Evolutionary conservation across 2,329 filamentous ascomycete genomes (phyloP), one percentile per base, ranked within the genome.

Genomic region (Chaetomiaceae sp.): DNA sequence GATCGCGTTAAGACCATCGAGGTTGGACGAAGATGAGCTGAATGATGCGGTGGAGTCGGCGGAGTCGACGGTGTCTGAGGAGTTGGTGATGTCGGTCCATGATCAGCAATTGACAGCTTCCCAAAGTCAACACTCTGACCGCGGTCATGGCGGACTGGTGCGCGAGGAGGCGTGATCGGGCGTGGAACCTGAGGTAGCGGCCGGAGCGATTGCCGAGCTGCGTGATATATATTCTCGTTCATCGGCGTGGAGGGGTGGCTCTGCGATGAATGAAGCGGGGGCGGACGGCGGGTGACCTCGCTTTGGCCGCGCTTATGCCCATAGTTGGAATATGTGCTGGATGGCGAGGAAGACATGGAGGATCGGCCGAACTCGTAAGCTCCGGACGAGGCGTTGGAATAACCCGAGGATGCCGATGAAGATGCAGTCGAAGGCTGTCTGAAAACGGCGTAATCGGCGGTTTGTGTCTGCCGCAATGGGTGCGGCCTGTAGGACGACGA

Each of bases 271-370:
- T 65, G 76, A 68, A 69, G 75, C 66, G 54, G 71, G 71, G 60
- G 78, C 71, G 55, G 75, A 70, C 61, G 76, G 67, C 65, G 83
- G 78, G 38, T 76, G 75, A 55, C 80, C 74, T 94, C 88, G 71
- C 88, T 92, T 68, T 84, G 79, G 56, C 87, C 87, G 67, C 89
- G 82, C 68, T 84, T 87, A 65, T 92, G 89, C 44, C 78, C 76
- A 55, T 70, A 63, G 55, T 67, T 66, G 54, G 70, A 69, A 67
- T 81, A 80, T 41, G 75, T 75, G 66, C 81, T 82, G 30, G 88
- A 89, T n/a, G 79, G 79, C 58, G 82, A 78, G 29, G 89, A 92
- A 16, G 86, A 89, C 60, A 86, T 75, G 43, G 83, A 58, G 32
- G 56, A 81, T 49, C 77, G 73, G 64, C 82, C 85, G 49, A 79